Evolutionary conservation across 305 asterid genomes (phyloP), one percentile per base, ranked within the genome.

Genomic region (Caryopteris hybrid): DNA sequence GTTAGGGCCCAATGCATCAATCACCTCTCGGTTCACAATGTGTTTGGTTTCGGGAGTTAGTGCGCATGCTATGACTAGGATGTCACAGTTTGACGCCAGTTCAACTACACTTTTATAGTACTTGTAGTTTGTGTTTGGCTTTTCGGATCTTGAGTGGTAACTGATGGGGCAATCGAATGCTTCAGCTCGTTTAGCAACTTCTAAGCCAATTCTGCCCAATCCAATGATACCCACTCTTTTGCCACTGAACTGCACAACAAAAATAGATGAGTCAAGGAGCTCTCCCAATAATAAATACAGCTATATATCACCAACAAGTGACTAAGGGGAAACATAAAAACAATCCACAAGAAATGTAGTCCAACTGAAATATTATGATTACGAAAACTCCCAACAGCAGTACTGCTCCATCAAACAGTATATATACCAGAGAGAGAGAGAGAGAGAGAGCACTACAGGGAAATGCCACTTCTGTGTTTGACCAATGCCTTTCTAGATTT

Each of bases 151-250:
- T n/a, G 96, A 72, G 82, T 60, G 51, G 88, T 90, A 92, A 59
- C 82, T 85, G 75, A 92, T 90, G 47, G 90, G 89, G 53, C 97
- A 92, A 53, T 74, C 87, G 63, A 92, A 92, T 71, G 86, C 96
- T 64, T 81, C 91, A 0, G 93, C 96, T 79, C 96, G 81, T 77
- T 81, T 82, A 20, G 97, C 95, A 57, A 92, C 31, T 41, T 95
- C 96, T 33, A 71, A 65, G 39, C 97, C 97, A 36, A 92, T 90
- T 73, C 99, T 80, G 72, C 96, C 99, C 63, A 93, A 54, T 20
- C 99, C 97, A 43, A 93, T 80, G 47, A 93, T 87, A 17, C 97
- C 95, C 53, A 93, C 94, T 27, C 81, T 76, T 71, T 90, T 88
- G 69, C 97, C 95, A 54, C 86, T 85, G 72, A 90, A 90, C 97